phyloP scores from a whole-genome alignment of 2,329 filamentous ascomycete species.

The Sporothrix schenckii region DNA sequence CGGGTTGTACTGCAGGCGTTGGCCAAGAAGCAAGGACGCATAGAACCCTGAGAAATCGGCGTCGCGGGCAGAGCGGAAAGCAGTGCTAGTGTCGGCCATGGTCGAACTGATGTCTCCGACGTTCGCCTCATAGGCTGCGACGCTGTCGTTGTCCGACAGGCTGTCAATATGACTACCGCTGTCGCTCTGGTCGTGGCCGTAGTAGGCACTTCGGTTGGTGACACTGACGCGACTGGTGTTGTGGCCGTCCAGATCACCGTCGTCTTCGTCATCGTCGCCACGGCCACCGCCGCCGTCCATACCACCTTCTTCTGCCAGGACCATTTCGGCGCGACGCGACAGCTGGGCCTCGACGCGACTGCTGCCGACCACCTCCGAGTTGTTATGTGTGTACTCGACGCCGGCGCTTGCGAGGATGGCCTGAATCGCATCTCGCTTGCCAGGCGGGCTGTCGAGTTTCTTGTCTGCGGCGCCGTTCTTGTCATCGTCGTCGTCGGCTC shows the following conservation, averaged over 20 bases:
- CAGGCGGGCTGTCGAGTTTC: conserved; percentile 36
- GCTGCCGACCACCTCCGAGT: conserved; percentile 89
- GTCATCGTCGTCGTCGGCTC: conserved; percentile 45
- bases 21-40: background rate
- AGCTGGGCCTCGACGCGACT: conserved; percentile 89
- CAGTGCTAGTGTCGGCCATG: conserved; percentile 56
- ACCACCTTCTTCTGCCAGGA: conserved; percentile 53
- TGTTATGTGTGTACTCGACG: conserved; percentile 94
- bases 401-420: conserved; percentile 87
- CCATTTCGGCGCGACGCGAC: conserved; percentile 69
- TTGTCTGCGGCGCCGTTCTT: conserved; percentile 45
- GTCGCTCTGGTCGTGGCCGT: conserved; percentile 36
- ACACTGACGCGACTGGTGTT: conserved; percentile 50
- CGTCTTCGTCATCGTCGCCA: conserved; percentile 40
- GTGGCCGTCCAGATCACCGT: conserved; percentile 41
- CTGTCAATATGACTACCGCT: conserved; percentile 18
- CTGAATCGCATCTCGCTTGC: conserved; percentile 73
- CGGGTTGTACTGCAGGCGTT: conserved; percentile 65
- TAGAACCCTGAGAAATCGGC: background rate
- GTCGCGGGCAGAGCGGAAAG: conserved; percentile 33
- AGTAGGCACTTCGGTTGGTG: conserved; percentile 21
- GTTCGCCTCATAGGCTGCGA: conserved; percentile 46
- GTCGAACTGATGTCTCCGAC: conserved; percentile 49
- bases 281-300: too few relatives aligned
- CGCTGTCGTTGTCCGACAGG: conserved; percentile 39